phyloP scores from a whole-genome alignment of 768 basidiomycete genomes.

The Boletus fagicola region DNA sequence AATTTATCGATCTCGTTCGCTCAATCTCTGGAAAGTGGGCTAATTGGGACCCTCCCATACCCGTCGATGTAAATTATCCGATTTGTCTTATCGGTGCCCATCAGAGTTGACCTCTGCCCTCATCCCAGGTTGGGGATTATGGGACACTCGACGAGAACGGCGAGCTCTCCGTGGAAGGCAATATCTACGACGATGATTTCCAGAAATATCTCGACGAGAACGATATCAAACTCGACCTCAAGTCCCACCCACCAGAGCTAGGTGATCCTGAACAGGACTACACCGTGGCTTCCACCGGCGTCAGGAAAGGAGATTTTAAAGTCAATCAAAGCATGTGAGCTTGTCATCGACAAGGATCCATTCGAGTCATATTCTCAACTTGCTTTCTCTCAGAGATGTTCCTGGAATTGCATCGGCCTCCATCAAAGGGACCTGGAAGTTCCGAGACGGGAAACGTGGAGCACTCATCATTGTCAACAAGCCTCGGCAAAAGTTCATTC shows the following conservation, averaged over 20 bases:
- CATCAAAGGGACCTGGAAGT: constrained; percentile 31
- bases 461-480: constrained; percentile 30
- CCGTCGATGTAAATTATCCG: constrained; percentile 16
- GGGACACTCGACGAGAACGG: constrained; percentile 21
- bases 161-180: constrained; percentile 16
- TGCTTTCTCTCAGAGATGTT: neutral
- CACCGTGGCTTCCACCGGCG: constrained; percentile 22
- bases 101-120: neutral
- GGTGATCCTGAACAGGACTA: constrained; percentile 17
- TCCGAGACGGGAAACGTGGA: constrained; percentile 21
- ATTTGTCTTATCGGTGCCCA: neutral
- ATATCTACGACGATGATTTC: constrained; percentile 24
- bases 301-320: constrained; percentile 12
- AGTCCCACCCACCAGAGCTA: neutral
- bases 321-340: constrained; percentile 5
- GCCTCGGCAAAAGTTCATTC: constrained; percentile 24
- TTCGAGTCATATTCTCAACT: too few species aligned
- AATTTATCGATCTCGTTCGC: constrained; percentile 11
- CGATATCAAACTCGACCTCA: neutral
- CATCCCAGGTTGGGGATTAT: constrained; percentile 31
- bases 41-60: constrained; percentile 34
- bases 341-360: neutral
- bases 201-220: constrained; percentile 6
- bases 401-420: constrained; percentile 24
- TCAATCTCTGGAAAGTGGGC: constrained; percentile 30